Conservation (phyloP, 176 grass and related monocot genomes). For the Aegilops sharonensis region DNA sequence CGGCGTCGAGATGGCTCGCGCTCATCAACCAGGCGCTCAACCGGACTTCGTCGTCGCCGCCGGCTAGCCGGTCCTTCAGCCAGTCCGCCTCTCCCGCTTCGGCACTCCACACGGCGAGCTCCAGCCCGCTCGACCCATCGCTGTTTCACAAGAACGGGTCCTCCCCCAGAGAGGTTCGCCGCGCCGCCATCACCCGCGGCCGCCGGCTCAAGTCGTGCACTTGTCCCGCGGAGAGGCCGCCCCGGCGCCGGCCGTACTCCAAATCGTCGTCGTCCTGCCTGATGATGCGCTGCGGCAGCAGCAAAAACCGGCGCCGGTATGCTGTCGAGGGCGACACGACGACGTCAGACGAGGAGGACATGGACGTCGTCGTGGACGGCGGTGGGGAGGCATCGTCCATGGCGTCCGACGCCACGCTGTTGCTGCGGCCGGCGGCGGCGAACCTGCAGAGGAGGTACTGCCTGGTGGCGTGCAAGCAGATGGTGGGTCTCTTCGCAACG, state of each 20-base stretch:
- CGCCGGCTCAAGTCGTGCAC: slow-evolving; percentile 64
- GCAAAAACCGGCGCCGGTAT: slow-evolving; percentile 18
- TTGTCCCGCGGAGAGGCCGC: slow-evolving; percentile 33
- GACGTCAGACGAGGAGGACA: slow-evolving; percentile 44
- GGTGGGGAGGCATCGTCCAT: not conserved
- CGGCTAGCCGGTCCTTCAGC: not conserved
- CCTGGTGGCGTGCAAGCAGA: slow-evolving; percentile 79
- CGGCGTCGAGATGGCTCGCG: slow-evolving; percentile 76
- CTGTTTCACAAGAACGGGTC: slow-evolving; percentile 43
- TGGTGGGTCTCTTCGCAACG: slow-evolving; percentile 91
- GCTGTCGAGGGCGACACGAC: slow-evolving; percentile 36
- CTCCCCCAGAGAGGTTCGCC: slow-evolving; percentile 46
- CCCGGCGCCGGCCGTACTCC: slow-evolving; percentile 28
- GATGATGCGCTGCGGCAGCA: slow-evolving; percentile 46
- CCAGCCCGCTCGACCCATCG: slow-evolving; percentile 30
- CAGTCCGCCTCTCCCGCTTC: slow-evolving; percentile 2
- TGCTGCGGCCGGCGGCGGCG: not conserved
- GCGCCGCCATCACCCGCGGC: slow-evolving; percentile 43
- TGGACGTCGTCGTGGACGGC: not conserved
- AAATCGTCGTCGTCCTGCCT: slow-evolving; percentile 59
- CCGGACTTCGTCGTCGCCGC: slow-evolving; percentile 19
- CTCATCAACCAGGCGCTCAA: slow-evolving; percentile 92
- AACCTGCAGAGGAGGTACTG: slow-evolving; percentile 42
- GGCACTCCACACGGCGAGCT: slow-evolving; percentile 25
- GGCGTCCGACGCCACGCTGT: not conserved